Base-by-base conservation (phyloP, 495 filamentous ascomycete genomes). In the Trichodelitschia bisporula region DNA sequence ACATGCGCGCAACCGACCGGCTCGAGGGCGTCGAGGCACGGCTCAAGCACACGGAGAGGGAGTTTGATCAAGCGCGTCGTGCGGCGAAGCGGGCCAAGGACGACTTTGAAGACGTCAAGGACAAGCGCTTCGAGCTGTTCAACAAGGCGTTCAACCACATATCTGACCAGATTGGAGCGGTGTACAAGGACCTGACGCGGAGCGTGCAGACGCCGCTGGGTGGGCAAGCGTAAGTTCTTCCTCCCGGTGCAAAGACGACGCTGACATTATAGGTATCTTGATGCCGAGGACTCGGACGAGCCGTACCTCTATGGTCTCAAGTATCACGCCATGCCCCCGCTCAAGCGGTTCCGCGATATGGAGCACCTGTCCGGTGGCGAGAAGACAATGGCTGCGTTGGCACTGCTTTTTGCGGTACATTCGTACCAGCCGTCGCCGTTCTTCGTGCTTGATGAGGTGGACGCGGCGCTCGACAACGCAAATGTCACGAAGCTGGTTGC, bases 331-430 rank as follows among this genome's bases (percentile, higher is more conserved):
- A 95, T 92, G 83, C 86, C 86, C 15, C 86, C 86, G 4, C 66
- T 91, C 34, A 99, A 99, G 56, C 82, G 86, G 31, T 99, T 95
- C 69, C 66, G 86, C 21, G 89, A 95, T 51, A 95, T 99, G 86
- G 86, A 95, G 50, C 84, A 91, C 45, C 64, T 99, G 15, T 90
- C 78, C 8, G 86, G 86, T 39, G 86, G 86, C 32, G 86, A 99
- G 56, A 95, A 95, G 64, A 93, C 89, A 10, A 99, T 99, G 72
- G 86, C 86, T 2, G 86, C 86, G 24, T 62, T 99, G 15, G 86
- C 86, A 13, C 59, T 99, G 31, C 66, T 99, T 4, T 95, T 99
- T 43, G 84, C 86, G 15, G 78, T 99, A 35, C 86, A 95, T 55
- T 76, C 67, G 19, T 95, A 80, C 56, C 79, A 91, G 49, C 86